Evolutionary conservation across 2,329 filamentous ascomycete species (phyloP), one percentile per base, ranked within the genome.

Genomic region (Cladosporium colombiae): DNA sequence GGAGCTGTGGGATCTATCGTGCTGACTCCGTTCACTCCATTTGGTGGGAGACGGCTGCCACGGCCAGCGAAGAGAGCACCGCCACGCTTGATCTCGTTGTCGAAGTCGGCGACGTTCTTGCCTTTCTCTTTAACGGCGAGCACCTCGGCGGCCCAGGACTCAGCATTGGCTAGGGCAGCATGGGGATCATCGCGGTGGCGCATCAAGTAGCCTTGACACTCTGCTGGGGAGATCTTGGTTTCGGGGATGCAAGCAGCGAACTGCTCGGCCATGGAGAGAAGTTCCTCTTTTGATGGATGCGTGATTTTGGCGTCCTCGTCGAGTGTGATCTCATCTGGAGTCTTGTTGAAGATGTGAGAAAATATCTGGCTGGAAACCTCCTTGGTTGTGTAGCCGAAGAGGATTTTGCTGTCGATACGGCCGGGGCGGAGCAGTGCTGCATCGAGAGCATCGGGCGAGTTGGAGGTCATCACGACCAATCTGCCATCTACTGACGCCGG

Each of bases 381-480:
- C 10, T 68, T 69, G 1, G 76, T 78, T 1, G 80, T 79, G 40
- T 79, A 74, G 1, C 75, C 83, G 75, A 92, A 90, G 14, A 81
- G 80, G 18, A 91, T 82, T 67, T 90, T 85, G 76, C 66, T 31
- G 68, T 91, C 88, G 8, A 92, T 86, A 0, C 89, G 84, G 1
- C 90, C 89, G 0, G 90, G 89, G 0, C 90, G 83, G 62, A 91
- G 88, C 56, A 93, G 82, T 0, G 90, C 91, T 58, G 88, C 84
- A 73, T 93, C 91, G 0, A 93, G 83, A 10, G 84, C 82, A 70
- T 93, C 88, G 5, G 88, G 88, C 65, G 86, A 84, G 77, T 93
- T 93, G 29, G 89, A 91, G 0, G 90, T 92, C 88, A 93, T 92
- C 78, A 93, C 87, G 6, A 93, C 84, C 11, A 93, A 85, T 59